Percentiles rank a stretch among this genome's conserved stretches.
phyloP scores from a whole-genome alignment of 2,329 filamentous ascomycete species.

The Pseudogymnoascus sp. region DNA sequence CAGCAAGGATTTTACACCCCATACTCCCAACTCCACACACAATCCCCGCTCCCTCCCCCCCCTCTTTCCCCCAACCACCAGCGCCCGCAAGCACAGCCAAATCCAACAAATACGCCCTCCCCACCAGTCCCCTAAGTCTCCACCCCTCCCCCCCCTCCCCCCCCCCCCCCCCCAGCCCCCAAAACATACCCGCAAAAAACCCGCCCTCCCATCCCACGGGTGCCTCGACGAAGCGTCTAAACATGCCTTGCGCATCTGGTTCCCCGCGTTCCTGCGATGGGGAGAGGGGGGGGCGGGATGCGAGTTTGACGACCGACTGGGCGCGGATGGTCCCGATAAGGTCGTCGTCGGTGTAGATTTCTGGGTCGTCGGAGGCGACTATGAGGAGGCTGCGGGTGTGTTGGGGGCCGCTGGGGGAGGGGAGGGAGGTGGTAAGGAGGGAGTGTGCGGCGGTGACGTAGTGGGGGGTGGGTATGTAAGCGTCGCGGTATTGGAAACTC shows the following conservation, averaged over 20 bases:
- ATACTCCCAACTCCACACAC: slow-evolving; percentile 69
- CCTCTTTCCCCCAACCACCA: slow-evolving; percentile 40
- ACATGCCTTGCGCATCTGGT: slow-evolving; percentile 34
- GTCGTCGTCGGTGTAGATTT: slow-evolving; percentile 59
- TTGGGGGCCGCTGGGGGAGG: slow-evolving; percentile 37
- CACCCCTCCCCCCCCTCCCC: slow-evolving; percentile 12
- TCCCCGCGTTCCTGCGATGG: slow-evolving; percentile 18
- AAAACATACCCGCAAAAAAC: slow-evolving; percentile 76
- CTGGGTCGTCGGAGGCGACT: slow-evolving; percentile 73
- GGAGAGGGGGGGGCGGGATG: slow-evolving; percentile 41
- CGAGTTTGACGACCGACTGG: slow-evolving; percentile 69
- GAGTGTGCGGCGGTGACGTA: slow-evolving; percentile 54
- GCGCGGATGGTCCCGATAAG: slow-evolving; percentile 50
- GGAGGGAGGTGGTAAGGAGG: slow-evolving; percentile 43
- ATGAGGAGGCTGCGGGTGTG: slow-evolving; percentile 42
- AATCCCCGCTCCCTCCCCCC: slow-evolving; percentile 58
- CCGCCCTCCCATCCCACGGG: slow-evolving; percentile 81
- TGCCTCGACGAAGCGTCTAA: slow-evolving; percentile 63
- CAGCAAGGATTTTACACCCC: slow-evolving; percentile 65
- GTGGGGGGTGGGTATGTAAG: slow-evolving; percentile 66
- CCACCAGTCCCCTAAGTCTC: slow-evolving; percentile 60
- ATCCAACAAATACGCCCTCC: slow-evolving; percentile 74
- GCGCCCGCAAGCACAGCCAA: slow-evolving; percentile 61
- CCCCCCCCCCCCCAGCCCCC: slow-evolving; percentile 53
- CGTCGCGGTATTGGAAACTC: slow-evolving; percentile 66